Percentiles rank a stretch among this genome's conserved stretches.
These are phyloP conservation scores for Paecilomyces sp. DNA, from an alignment of 2,329 filamentous ascomycete genomes.

Conservation along the genomic window DNA sequence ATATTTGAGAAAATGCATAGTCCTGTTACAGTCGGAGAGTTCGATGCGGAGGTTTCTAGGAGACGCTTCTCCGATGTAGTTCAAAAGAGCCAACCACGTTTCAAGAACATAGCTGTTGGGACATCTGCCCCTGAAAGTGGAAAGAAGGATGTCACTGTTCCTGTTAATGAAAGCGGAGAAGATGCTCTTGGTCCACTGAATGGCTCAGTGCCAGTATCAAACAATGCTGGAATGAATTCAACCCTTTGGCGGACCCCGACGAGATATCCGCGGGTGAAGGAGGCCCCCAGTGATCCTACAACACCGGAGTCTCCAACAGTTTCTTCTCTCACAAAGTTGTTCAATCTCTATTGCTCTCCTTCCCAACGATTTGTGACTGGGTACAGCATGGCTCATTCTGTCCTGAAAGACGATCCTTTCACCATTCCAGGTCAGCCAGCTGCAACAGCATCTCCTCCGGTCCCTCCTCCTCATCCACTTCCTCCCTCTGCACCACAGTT, in stretches of 20 bases:
- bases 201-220: not conserved
- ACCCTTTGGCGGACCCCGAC: not conserved
- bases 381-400: not conserved
- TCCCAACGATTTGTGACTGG: not conserved
- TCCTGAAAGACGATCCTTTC: not conserved
- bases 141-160: not conserved
- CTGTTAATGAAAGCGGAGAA: not conserved
- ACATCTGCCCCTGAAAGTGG: not conserved
- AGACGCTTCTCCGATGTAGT: not conserved
- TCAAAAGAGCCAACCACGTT: not conserved
- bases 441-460: not conserved
- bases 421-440: not conserved
- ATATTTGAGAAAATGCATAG: not conserved
- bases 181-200: not conserved
- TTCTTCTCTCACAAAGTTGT: not conserved
- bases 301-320: not conserved
- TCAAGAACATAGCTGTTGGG: not conserved
- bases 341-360: not conserved
- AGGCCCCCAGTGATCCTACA: not conserved
- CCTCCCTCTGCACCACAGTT: not conserved
- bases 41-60: not conserved
- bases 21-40: not conserved
- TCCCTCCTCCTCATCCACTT: not conserved
- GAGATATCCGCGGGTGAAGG: not conserved
- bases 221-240: not conserved